Evolutionary conservation across 139 green algal species (phyloP).

Genomic region (Diplosphaera chodatii): DNA sequence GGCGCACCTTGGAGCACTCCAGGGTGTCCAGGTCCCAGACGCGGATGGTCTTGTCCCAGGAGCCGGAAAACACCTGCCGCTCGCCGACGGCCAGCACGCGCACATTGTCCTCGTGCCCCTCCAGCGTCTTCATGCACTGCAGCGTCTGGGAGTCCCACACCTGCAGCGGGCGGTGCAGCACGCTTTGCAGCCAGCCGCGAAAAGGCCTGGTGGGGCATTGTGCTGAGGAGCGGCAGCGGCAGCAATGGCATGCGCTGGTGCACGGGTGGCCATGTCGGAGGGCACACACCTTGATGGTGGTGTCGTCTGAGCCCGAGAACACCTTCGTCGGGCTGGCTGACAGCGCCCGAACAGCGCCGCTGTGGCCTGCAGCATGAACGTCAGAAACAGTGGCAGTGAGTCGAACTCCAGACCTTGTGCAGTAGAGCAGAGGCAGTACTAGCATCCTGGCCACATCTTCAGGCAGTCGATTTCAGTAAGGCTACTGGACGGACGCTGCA

Average conservation of each 20-base stretch:
- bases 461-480: too few relatives aligned
- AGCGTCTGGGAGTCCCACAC: slow-evolving; percentile 77
- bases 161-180: too few relatives aligned
- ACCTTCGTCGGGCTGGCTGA: slow-evolving; percentile 53
- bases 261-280: too few relatives aligned
- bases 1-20: slow-evolving; percentile 47
- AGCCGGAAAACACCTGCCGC: slow-evolving; percentile 75
- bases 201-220: too few relatives aligned
- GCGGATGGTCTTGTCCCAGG: slow-evolving; percentile 91
- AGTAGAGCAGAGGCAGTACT: too few relatives aligned
- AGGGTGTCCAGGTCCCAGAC: slow-evolving; percentile 74
- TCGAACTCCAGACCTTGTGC: too few relatives aligned
- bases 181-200: too few relatives aligned
- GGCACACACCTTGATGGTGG: slow-evolving; percentile 65
- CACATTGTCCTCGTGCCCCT: slow-evolving; percentile 92
- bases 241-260: too few relatives aligned
- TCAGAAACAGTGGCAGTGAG: background rate
- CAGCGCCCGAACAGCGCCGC: slow-evolving; percentile 74
- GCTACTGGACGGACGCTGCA: too few relatives aligned
- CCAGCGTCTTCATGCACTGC: slow-evolving; percentile 74
- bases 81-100: slow-evolving; percentile 75
- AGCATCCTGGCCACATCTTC: too few relatives aligned
- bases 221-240: too few relatives aligned
- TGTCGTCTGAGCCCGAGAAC: slow-evolving; percentile 85
- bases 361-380: slow-evolving; percentile 51